Percentiles rank a stretch among this genome's conserved stretches.
Evolutionary conservation across 352 stramenopile genomes (phyloP).

Genomic region (Elongisporangium prolatum): DNA sequence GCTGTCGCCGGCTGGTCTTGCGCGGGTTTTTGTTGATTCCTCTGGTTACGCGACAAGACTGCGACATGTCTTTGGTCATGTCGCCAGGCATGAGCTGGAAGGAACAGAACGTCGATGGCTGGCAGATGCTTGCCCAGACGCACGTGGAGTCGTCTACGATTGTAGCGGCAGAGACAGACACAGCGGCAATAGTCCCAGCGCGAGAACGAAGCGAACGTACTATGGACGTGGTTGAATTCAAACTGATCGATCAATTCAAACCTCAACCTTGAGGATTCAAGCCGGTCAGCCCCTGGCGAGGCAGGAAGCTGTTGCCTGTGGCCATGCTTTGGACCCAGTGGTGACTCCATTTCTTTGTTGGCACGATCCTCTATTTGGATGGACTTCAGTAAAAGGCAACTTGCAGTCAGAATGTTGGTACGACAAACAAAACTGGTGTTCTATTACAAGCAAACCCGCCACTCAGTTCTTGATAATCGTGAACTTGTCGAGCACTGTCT

Average conservation of each 20-base stretch:
- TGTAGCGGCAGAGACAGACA: not conserved
- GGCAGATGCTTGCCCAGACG: constrained; percentile 21
- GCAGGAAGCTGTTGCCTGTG: not conserved
- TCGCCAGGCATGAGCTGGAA: constrained; percentile 35
- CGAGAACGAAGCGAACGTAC: too few relatives aligned
- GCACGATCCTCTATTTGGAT: too few relatives aligned
- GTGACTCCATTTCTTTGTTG: too few relatives aligned
- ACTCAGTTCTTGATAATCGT: constrained; percentile 21
- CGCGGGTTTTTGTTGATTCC: constrained; percentile 40
- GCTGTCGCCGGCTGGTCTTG: constrained; percentile 13
- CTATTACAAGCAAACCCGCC: too few relatives aligned
- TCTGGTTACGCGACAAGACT: constrained; percentile 38
- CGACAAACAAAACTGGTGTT: too few relatives aligned
- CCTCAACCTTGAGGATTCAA: too few relatives aligned
- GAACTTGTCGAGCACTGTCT: constrained; percentile 28
- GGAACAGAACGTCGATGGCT: constrained; percentile 24
- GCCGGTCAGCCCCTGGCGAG: too few relatives aligned
- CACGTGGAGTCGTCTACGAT: constrained; percentile 28
- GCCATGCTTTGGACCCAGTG: not conserved
- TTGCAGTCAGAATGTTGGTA: too few relatives aligned
- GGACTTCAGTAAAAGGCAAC: too few relatives aligned
- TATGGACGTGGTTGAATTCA: not conserved
- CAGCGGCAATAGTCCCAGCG: not conserved
- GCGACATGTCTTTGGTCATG: constrained; percentile 27
- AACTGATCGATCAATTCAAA: not conserved